Evolutionary conservation across 768 basidiomycete species (phyloP).

Genomic region (Neoboletus subvelutipes): DNA sequence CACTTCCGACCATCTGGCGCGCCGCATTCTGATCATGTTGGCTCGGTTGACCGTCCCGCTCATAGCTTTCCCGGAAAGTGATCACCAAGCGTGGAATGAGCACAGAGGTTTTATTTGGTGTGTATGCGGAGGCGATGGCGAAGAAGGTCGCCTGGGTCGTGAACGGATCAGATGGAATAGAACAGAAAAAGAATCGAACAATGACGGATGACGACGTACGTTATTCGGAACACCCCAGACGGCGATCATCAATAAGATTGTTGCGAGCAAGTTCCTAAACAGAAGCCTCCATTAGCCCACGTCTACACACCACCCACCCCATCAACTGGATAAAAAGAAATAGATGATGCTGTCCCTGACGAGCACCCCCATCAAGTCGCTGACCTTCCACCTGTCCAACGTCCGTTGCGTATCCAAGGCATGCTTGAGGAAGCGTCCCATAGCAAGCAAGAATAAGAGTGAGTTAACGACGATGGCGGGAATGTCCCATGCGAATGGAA

Average conservation of each 20-base stretch:
- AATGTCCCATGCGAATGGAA: conserved; percentile 19
- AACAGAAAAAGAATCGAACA: too few species aligned
- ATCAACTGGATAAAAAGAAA: conserved; percentile 14
- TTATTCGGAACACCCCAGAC: conserved; percentile 14
- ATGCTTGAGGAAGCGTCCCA: conserved; percentile 14
- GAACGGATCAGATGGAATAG: neutral
- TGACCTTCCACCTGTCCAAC: conserved; percentile 7
- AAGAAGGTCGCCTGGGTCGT: neutral
- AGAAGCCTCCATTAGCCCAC: neutral
- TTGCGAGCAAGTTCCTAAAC: conserved; percentile 17
- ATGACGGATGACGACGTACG: neutral
- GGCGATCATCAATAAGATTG: conserved; percentile 15
- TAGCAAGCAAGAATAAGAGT: conserved; percentile 18
- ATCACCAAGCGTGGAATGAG: conserved; percentile 21
- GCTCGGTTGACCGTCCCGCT: neutral
- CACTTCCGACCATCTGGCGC: neutral
- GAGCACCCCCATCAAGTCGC: conserved; percentile 18
- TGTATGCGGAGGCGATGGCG: conserved; percentile 16
- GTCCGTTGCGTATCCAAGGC: conserved; percentile 7
- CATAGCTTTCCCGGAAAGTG: conserved; percentile 21
- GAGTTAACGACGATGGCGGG: conserved; percentile 6
- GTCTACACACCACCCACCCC: too few species aligned
- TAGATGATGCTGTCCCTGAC: conserved; percentile 20
- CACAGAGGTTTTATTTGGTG: conserved; percentile 17
- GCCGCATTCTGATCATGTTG: neutral